Conservation (phyloP, 495 filamentous ascomycete species). For the Aspergillus homomorphus region DNA sequence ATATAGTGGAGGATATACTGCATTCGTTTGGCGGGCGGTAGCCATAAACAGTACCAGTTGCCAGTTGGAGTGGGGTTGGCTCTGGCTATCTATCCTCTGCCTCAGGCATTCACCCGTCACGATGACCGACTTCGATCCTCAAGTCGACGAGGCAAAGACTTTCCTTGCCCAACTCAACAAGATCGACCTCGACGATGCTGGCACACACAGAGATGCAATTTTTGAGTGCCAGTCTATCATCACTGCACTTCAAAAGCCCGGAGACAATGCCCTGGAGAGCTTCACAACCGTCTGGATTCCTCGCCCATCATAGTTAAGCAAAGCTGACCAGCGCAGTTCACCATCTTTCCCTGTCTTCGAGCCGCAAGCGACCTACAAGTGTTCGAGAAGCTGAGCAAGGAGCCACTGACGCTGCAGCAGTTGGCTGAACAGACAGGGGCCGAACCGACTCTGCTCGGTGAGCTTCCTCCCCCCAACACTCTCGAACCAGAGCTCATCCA, state of each 20-base stretch:
- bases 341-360: neutral
- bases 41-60: no score
- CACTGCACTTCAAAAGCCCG: neutral
- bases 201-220: neutral
- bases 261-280: neutral
- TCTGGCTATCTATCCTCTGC: no score
- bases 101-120: slow-evolving; percentile 6
- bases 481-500: neutral
- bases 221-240: neutral
- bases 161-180: neutral
- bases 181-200: neutral
- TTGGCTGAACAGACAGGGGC: neutral
- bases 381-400: neutral
- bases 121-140: neutral
- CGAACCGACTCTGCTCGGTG: neutral
- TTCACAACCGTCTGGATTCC: neutral
- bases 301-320: neutral
- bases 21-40: no score
- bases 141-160: neutral
- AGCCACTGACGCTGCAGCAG: neutral
- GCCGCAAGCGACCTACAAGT: neutral
- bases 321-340: neutral
- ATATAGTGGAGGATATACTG: no score
- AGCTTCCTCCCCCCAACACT: neutral
- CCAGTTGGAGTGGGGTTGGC: no score